Base-by-base conservation (phyloP, 441 rosid species). In the Lagerstroemia fauriei region DNA sequence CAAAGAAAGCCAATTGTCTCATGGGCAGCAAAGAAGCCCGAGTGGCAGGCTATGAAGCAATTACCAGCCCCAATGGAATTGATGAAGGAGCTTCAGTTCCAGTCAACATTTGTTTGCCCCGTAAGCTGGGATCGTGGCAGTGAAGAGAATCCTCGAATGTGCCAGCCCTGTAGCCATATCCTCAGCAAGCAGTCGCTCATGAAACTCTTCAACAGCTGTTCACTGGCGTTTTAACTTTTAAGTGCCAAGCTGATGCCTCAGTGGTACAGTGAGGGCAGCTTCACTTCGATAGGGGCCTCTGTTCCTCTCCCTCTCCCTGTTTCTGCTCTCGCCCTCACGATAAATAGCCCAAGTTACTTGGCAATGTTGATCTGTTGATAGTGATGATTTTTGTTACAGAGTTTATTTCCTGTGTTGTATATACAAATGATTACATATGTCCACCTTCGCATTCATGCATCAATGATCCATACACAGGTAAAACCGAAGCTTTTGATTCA, bases 131-230 rank as follows among this genome's bases (percentile, higher is more conserved):
- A 92, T 72, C 91, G 88, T 84, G 84, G 86, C 44, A 88, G 86
- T 50, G 89, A 90, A 66, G 95, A 90, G 56, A 92, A 92, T 69
- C 93, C 95, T 12, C 93, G 92, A 5, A 90, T 91, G 93, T 69
- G 88, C 81, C 71, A 90, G 91, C 91, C 91, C 16, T 92, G 92
- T 82, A 82, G 83, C 50, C 95, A 91, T 82, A 92, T 92, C 65
- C 87, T 90, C 44, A 88, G 92, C 89, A 88, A 89, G 85, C 91
- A 90, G 72, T 89, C 93, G 3, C 86, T 90, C 80, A 80, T 80
- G 86, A 92, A 88, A 89, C 87, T 90, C 75, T 90, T 90, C 0
- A 90, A 86, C 75, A 84, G 79, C 83, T 72, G 79, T 78, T 78
- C 92, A 4, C 80, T 38, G 88, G 70, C 11, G 76, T 27, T 89